phyloP scores from a whole-genome alignment of 1,284 basidiomycete genomes.

The Neolentinus lepideus region DNA sequence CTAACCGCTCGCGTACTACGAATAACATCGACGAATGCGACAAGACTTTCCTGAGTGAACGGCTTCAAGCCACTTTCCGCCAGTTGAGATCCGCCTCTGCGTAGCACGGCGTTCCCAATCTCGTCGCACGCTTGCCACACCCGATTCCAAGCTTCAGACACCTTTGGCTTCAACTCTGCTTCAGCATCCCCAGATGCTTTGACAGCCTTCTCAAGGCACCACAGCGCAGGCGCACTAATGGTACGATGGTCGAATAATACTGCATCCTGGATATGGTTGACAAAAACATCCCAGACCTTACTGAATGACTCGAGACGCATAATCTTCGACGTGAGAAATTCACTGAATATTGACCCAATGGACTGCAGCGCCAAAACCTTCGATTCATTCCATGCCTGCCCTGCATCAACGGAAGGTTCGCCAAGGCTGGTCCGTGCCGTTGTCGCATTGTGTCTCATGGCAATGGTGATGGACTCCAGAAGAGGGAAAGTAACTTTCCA shows the following conservation, averaged over 20 bases:
- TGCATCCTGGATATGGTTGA: conserved; percentile 60
- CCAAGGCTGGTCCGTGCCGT: conserved; percentile 10
- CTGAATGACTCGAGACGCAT: conserved; percentile 64
- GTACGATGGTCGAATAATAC: conserved; percentile 62
- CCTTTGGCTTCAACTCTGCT: conserved; percentile 32
- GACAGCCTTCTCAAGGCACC: conserved; percentile 76
- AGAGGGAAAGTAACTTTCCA: conserved; percentile 90
- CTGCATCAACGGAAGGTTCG: conserved; percentile 8
- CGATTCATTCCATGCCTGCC: conserved; percentile 75
- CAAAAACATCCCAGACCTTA: conserved; percentile 67
- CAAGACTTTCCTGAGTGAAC: conserved; percentile 85
- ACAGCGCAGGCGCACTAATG: conserved; percentile 74
- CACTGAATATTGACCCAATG: conserved; percentile 76
- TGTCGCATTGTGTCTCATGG: conserved; percentile 35
- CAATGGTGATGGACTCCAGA: conserved; percentile 61
- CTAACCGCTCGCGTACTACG: conserved; percentile 48
- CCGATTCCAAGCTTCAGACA: conserved; percentile 46
- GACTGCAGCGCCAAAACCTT: conserved; percentile 83
- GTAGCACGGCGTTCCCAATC: conserved; percentile 44
- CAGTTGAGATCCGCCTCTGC: conserved; percentile 9
- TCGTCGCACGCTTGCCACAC: conserved; percentile 68
- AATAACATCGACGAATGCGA: conserved; percentile 73
- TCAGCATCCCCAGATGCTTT: conserved; percentile 39
- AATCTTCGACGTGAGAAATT: conserved; percentile 72
- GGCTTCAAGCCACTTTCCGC: conserved; percentile 24